Evolutionary conservation across 257 asterid genomes (phyloP), one percentile per base, ranked within the genome.

Genomic region (Paulownia fortunei): DNA sequence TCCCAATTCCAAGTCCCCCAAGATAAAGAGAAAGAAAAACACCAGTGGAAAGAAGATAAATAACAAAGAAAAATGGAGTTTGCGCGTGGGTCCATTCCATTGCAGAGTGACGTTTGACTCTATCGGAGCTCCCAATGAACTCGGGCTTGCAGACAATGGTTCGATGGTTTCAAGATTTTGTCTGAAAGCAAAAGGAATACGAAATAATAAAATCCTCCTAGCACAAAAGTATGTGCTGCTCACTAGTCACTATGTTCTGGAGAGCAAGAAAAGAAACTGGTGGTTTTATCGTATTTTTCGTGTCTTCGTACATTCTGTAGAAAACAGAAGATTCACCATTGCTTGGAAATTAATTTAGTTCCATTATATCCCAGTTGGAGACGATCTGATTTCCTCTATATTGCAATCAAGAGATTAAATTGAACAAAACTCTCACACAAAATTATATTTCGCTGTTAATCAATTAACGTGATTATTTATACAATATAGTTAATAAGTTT

Each of bases 61-160:
- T n/a, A 49, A 65, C 2, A 59, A 18, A 79, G 30, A 27, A 30
- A 54, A 27, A n/a, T 18, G 63, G 82, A 79, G 80, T 81, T 74
- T 71, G 77, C 89, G 90, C 67, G 87, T 88, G 86, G 88, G 87
- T 72, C 90, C 90, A 64, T 80, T 36, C 58, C 76, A 68, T 39
- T 39, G 23, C 6, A 24, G 69, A 10, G 63, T 79, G 41, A 36
- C n/a, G 73, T 47, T 76, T 77, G 58, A 63, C 37, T 75, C 32
- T 10, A 47, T 32, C 91, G 91, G 88, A 85, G 81, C 85, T 76
- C 19, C 84, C 92, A 54, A 87, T 77, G 82, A 62, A 30, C 21
- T 12, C 69, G 56, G 71, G 82, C 27, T 42, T 78, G 78, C 74
- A 63, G 81, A 68, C 56, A 37, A 68, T 69, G 76, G 60, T 81